Evolutionary conservation across 371 early-diverging fungal species (phyloP).

Genomic region (Mortierella sp.): DNA sequence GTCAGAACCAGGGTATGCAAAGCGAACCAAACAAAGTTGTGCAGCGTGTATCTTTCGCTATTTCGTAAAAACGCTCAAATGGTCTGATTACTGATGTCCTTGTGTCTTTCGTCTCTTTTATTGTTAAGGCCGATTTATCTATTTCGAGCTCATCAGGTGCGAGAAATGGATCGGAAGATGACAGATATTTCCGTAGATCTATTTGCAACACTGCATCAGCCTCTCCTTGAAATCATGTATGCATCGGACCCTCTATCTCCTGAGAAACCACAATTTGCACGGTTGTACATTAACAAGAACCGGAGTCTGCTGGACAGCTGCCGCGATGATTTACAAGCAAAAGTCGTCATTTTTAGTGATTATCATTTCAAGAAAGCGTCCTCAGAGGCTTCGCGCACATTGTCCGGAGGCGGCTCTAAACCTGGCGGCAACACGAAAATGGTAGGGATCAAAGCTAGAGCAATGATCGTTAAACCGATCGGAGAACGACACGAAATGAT

Average conservation of each 20-base stretch:
- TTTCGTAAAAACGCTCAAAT: background rate
- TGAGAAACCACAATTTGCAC: conserved; percentile 38
- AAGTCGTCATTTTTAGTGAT: conserved; percentile 44
- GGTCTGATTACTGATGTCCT: background rate
- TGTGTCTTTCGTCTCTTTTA: background rate
- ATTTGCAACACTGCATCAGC: conserved; percentile 46
- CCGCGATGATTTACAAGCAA: conserved; percentile 41
- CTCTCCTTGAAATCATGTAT: conserved; percentile 28
- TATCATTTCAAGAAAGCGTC: conserved; percentile 31
- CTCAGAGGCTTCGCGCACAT: background rate
- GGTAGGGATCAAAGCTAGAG: conserved; percentile 31
- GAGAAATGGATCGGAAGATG: conserved; percentile 52
- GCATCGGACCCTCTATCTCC: conserved; percentile 26
- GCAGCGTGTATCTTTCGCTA: background rate
- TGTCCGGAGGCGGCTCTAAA: background rate
- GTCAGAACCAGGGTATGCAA: conserved; percentile 42
- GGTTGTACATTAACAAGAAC: conserved; percentile 53
- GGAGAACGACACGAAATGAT: conserved; percentile 51
- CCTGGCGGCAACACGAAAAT: conserved; percentile 15
- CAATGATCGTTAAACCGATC: conserved; percentile 55
- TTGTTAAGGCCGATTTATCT: conserved; percentile 44
- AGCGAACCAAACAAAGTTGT: background rate
- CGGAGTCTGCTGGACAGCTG: conserved; percentile 38
- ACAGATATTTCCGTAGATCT: conserved; percentile 47
- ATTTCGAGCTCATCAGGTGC: conserved; percentile 39